Conservation (phyloP, 495 filamentous ascomycete genomes). For the Penicillium tannophilum region DNA sequence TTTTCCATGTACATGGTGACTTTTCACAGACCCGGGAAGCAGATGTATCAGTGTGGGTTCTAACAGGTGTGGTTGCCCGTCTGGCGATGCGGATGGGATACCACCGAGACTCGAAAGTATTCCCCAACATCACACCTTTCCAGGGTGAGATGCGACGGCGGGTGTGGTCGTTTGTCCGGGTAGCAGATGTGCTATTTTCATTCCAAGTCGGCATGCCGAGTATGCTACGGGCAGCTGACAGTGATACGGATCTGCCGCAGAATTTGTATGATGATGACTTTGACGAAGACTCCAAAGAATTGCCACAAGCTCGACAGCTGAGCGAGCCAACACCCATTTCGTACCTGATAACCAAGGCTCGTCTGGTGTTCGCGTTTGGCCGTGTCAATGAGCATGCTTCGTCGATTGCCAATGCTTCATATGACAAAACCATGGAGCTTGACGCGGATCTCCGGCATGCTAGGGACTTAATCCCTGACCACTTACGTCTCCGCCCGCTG, state of each 20-base stretch:
- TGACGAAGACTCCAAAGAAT: slow-evolving; percentile 69
- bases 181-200: slow-evolving; percentile 83
- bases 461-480: slow-evolving; percentile 70
- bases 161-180: slow-evolving; percentile 83
- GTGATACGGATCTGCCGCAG: slow-evolving; percentile 80
- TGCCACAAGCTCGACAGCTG: slow-evolving; percentile 74
- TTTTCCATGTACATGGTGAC: slow-evolving; percentile 84
- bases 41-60: slow-evolving; percentile 80
- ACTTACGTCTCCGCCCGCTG: slow-evolving; percentile 75
- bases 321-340: slow-evolving; percentile 83
- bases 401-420: slow-evolving; percentile 52
- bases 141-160: slow-evolving; percentile 90
- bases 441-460: slow-evolving; percentile 77
- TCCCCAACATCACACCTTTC: slow-evolving; percentile 79
- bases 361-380: slow-evolving; percentile 63
- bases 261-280: slow-evolving; percentile 97
- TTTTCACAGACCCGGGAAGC: slow-evolving; percentile 76
- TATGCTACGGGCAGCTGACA: slow-evolving; percentile 82
- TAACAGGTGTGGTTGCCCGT: slow-evolving; percentile 77
- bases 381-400: slow-evolving; percentile 57
- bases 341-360: slow-evolving; percentile 83
- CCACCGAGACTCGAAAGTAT: slow-evolving; percentile 86
- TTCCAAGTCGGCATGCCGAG: slow-evolving; percentile 88
- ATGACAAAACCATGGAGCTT: slow-evolving; percentile 83
- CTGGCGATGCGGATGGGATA: slow-evolving; percentile 95